Evolutionary conservation across 73 alveolate species (phyloP), one percentile per base, ranked within the genome.

Genomic region (Paramecium caudatum): DNA sequence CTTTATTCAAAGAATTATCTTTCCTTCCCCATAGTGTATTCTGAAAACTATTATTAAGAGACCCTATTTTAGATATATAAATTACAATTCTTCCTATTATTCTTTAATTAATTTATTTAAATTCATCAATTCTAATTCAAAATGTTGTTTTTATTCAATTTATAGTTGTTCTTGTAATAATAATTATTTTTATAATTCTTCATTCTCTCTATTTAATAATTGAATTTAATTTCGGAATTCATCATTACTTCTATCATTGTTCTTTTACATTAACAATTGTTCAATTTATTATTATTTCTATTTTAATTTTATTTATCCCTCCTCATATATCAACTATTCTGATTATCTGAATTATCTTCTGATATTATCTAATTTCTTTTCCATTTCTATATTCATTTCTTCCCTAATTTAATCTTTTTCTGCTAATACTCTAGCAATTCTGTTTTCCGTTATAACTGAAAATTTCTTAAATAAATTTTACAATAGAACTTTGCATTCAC

Each of bases 21-120:
- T 45, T 74, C 88, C 43, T 47, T 74, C 7, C 17, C 43, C 88
- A 74, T 74, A 5, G 88, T 74, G 10, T 74, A 74, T 12, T 74
- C 69, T 27, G 88, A 30, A 74, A 74, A 74, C 32, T 74, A 36
- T 41, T 74, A 74, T 74, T 74, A 74, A 39, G 88, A 74, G 6
- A 43, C 1, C 21, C 88, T 74, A 41, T 17, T 21, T 41, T 16
- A 30, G 19, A 5, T 41, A 74, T 74, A 74, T 15, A 27, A 34
- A 41, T 74, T 74, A 74, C 88, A 74, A 41, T 74, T 74, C 88
- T 16, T 74, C 88, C 32, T 74, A 41, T 74, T 74, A 43, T 74
- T 74, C 88, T 43, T 74, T 74, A 8, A 74, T 43, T 41, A 74
- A 15, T 41, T 37, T 36, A 74, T 74, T 74, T 19, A 74, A 47